These are phyloP conservation scores for Fusarium coffeatum DNA, from an alignment of 2,329 filamentous ascomycete genomes.

Conservation along the genomic window DNA sequence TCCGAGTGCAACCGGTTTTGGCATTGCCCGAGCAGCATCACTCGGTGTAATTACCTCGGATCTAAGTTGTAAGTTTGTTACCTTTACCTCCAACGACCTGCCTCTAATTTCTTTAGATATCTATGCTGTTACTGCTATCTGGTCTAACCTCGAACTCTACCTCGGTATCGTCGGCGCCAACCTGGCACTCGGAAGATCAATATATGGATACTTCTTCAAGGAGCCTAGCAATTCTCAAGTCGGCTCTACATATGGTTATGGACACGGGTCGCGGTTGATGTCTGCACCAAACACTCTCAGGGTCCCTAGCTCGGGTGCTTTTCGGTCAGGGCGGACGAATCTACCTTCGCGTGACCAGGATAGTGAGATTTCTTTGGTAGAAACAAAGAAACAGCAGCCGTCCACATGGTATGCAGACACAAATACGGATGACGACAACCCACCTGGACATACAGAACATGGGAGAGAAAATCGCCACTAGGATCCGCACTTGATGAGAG, in stretches of 20 bases:
- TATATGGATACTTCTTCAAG: conserved; percentile 34
- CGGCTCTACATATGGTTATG: conserved; percentile 16
- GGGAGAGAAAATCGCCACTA: background rate
- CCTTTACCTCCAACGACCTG: rapidly evolving
- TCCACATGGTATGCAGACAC: conserved; percentile 20
- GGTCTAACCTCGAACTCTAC: conserved; percentile 54
- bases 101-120: conserved; percentile 33
- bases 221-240: background rate
- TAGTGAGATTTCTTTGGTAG: conserved; percentile 39
- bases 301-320: conserved; percentile 13
- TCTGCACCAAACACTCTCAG: conserved; percentile 19
- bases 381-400: conserved; percentile 11
- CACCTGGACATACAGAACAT: background rate
- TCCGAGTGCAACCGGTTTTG: conserved; percentile 37
- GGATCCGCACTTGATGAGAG: background rate
- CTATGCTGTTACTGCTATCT: conserved; percentile 52
- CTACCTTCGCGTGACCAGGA: conserved; percentile 23
- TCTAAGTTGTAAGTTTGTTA: conserved; percentile 31
- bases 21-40: conserved; percentile 37
- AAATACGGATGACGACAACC: background rate
- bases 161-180: conserved; percentile 54
- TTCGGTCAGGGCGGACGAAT: conserved; percentile 10
- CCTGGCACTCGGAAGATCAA: conserved; percentile 41
- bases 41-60: conserved; percentile 37
- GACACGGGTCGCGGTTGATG: conserved; percentile 9